Conservation (phyloP, 148 eudicot species). For the Nepenthes mirabilis region DNA sequence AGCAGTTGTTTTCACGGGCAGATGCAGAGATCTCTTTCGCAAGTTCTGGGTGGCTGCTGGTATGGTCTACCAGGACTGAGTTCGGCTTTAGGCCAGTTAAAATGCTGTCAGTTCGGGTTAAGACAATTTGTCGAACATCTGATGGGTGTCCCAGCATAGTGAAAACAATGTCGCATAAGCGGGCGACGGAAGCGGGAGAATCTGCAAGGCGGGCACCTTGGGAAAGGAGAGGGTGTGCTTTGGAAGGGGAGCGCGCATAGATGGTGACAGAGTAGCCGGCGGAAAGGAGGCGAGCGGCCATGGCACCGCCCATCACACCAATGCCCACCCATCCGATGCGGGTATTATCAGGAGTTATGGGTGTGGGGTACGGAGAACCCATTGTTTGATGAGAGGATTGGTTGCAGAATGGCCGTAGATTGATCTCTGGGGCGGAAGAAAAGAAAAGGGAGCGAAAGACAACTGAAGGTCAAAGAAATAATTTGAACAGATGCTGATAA, state of each 20-base stretch:
- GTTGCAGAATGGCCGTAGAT: too few relatives aligned
- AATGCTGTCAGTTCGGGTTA: conserved; percentile 15
- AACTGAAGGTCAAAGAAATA: too few relatives aligned
- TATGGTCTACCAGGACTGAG: conserved; percentile 60
- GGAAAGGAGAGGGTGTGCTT: conserved; percentile 41
- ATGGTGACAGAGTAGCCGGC: conserved; percentile 66
- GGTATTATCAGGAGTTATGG: conserved; percentile 17
- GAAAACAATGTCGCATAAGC: conserved; percentile 40
- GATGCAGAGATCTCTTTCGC: conserved; percentile 24
- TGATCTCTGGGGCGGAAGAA: too few relatives aligned
- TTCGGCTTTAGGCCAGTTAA: conserved; percentile 29
- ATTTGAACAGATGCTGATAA: too few relatives aligned
- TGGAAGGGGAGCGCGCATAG: conserved; percentile 67
- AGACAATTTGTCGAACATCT: conserved; percentile 62
- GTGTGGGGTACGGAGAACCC: too few relatives aligned
- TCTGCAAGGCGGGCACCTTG: conserved; percentile 48
- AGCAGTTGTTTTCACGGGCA: conserved; percentile 27
- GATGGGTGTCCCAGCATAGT: conserved; percentile 89
- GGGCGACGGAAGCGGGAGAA: conserved; percentile 38
- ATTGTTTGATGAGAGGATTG: too few relatives aligned
- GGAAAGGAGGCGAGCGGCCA: conserved; percentile 64
- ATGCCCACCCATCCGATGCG: conserved; percentile 79
- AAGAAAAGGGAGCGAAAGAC: too few relatives aligned
- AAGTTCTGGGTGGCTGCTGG: conserved; percentile 43
- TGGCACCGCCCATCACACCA: conserved; percentile 82